A percentile compares a stretch with the other conserved stretches of the same genome.
Conservation (phyloP, 345 rosid genomes). For the Salix exigua region DNA sequence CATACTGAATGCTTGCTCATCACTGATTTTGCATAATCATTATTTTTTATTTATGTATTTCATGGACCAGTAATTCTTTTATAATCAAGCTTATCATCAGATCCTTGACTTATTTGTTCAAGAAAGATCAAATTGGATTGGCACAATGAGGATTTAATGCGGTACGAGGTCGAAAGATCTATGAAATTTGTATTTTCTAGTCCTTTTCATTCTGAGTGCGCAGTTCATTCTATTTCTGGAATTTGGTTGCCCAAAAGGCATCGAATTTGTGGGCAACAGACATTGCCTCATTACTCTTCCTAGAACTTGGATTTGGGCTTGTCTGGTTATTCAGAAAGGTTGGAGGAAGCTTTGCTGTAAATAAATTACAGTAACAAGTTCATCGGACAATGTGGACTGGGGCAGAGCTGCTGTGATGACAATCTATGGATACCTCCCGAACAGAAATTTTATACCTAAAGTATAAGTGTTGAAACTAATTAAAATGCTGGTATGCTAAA, state of each 20-base stretch:
- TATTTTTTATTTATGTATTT: slow-evolving; percentile 31
- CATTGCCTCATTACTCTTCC: no score
- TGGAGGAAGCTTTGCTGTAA: no score
- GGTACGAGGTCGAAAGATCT: slow-evolving; percentile 22
- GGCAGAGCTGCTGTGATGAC: no score
- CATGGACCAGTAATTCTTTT: neutral
- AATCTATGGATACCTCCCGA: no score
- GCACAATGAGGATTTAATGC: slow-evolving; percentile 31
- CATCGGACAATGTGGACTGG: no score
- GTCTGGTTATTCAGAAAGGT: no score
- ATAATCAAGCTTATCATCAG: neutral
- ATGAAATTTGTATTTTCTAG: slow-evolving; percentile 18
- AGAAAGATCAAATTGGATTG: neutral
- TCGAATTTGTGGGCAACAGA: no score
- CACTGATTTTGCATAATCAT: neutral
- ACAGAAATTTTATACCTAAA: no score
- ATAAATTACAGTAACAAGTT: no score
- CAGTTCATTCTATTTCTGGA: neutral
- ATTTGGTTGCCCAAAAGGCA: neutral
- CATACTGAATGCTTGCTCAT: slow-evolving; percentile 16
- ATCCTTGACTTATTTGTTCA: neutral
- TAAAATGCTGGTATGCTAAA: no score
- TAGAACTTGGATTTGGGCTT: no score
- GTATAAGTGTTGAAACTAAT: no score
- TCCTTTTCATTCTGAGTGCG: slow-evolving; percentile 54